Conservation (phyloP, 345 rosid species). For the Conringia planisiliqua region DNA sequence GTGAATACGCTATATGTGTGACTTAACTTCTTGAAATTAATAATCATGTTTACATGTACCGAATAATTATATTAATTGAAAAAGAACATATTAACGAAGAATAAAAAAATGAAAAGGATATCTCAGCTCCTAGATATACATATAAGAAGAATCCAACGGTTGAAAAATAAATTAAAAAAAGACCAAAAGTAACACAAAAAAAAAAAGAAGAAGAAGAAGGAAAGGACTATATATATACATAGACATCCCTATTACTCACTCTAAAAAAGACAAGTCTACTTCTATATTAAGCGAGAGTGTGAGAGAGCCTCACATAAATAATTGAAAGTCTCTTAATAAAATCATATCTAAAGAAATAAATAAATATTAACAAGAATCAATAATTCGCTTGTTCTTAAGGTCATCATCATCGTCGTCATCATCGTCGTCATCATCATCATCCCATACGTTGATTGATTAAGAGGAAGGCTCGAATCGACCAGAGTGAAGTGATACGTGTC, state of each 20-base stretch:
- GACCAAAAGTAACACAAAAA: background rate
- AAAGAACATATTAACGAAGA: background rate
- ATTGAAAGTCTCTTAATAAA: background rate
- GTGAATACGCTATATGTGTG: constrained; percentile 1
- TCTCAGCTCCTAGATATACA: background rate
- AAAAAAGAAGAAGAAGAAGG: background rate
- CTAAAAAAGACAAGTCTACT: background rate
- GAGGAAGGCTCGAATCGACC: background rate
- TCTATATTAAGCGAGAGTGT: constrained; percentile 1
- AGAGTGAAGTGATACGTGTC: background rate
- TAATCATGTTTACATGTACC: background rate
- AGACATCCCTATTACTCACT: background rate
- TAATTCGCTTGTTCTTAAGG: constrained; percentile 12
- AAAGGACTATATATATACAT: background rate
- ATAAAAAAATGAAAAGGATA: background rate
- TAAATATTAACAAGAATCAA: background rate
- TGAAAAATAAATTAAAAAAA: background rate
- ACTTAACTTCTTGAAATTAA: background rate
- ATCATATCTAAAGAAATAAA: background rate
- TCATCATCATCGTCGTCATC: background rate
- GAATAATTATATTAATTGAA: background rate
- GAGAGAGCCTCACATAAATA: background rate
- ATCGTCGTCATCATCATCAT: background rate
- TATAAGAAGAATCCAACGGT: constrained; percentile 8
- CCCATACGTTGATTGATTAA: background rate